These are phyloP conservation scores for Penicillium diatomitis DNA, from an alignment of 495 filamentous ascomycete species.

Conservation along the genomic window DNA sequence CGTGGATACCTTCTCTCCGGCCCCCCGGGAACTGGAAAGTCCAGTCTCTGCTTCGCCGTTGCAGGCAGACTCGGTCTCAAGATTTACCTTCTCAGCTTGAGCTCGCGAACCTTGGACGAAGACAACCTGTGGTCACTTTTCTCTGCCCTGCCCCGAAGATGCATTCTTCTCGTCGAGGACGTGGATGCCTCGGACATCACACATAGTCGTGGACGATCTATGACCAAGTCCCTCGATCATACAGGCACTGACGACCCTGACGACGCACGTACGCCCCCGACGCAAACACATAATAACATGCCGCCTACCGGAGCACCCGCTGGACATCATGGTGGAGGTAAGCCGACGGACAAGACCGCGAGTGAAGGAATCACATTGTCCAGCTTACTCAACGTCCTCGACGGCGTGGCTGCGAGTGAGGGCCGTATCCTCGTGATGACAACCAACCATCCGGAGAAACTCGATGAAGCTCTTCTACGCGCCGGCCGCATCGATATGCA, in stretches of 20 bases:
- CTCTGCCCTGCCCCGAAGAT: slow-evolving; percentile 39
- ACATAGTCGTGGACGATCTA: slow-evolving; percentile 28
- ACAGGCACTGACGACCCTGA: not conserved
- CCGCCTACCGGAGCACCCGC: too few relatives aligned
- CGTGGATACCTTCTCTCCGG: slow-evolving; percentile 41
- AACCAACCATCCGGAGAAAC: slow-evolving; percentile 67
- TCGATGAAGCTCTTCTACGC: slow-evolving; percentile 68
- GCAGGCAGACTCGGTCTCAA: slow-evolving; percentile 35
- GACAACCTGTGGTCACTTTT: slow-evolving; percentile 65
- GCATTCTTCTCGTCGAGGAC: slow-evolving; percentile 42
- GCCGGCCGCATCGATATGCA: slow-evolving; percentile 72
- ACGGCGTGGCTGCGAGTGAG: slow-evolving; percentile 70
- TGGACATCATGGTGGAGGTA: not conserved
- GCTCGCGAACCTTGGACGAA: slow-evolving; percentile 42
- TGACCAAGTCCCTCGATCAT: not conserved
- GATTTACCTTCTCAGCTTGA: slow-evolving; percentile 39
- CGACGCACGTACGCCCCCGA: too few relatives aligned
- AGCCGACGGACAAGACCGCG: slow-evolving; percentile 3
- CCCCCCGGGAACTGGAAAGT: slow-evolving; percentile 43
- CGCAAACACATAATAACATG: too few relatives aligned
- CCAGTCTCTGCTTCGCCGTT: slow-evolving; percentile 41
- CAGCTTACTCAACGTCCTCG: slow-evolving; percentile 68
- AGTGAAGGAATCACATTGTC: slow-evolving; percentile 50
- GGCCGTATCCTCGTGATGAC: slow-evolving; percentile 79
- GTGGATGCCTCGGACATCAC: slow-evolving; percentile 48